Conservation (phyloP, 257 asterid species). For the Plantago ovata region DNA sequence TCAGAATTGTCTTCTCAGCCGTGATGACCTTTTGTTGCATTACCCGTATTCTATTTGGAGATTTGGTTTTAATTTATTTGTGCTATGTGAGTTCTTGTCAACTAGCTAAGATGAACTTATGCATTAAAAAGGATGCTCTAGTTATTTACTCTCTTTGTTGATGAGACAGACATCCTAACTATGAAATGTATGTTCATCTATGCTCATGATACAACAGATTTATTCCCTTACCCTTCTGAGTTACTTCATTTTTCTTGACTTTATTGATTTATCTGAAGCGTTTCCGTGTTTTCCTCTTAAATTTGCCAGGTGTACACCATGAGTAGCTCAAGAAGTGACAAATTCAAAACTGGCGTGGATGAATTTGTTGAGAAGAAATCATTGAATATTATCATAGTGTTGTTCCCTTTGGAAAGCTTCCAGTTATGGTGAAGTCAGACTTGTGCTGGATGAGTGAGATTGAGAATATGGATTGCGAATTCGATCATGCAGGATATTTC, state of each 20-base stretch:
- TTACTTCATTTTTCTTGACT: no score
- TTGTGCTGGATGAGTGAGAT: conserved; percentile 58
- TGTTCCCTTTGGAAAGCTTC: conserved; percentile 64
- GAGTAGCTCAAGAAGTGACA: conserved; percentile 62
- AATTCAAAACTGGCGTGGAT: conserved; percentile 72
- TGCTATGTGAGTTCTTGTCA: no score
- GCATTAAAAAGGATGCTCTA: no score
- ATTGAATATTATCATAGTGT: conserved; percentile 28
- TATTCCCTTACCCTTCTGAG: no score
- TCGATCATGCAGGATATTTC: conserved; percentile 89
- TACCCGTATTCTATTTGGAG: background rate
- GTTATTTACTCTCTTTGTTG: no score
- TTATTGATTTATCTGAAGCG: no score
- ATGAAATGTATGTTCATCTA: no score
- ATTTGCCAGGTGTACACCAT: conserved; percentile 71
- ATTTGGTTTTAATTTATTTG: background rate
- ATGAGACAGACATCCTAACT: no score
- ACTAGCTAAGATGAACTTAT: no score
- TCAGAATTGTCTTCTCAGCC: no score
- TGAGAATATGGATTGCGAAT: conserved; percentile 67
- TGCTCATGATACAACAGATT: no score
- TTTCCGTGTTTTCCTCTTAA: no score
- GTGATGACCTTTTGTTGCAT: background rate
- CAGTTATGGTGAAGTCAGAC: conserved; percentile 88
- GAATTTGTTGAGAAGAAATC: conserved; percentile 41